Evolutionary conservation across 768 basidiomycete genomes (phyloP), one percentile per base, ranked within the genome.

Genomic region (Macrolepiota fuliginosa): DNA sequence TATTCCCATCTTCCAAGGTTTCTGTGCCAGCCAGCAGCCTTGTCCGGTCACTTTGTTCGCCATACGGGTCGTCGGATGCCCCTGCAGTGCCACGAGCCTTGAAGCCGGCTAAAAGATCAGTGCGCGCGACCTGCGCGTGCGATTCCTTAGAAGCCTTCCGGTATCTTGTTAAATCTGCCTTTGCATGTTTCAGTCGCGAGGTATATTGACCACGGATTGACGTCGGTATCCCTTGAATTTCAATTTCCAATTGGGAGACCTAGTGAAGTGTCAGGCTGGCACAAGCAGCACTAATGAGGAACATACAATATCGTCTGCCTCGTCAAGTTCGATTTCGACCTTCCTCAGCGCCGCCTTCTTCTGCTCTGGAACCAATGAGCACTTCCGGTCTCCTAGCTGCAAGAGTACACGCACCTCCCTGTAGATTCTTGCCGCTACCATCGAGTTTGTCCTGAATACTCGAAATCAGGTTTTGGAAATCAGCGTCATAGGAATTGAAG

Each of bases 231-330:
- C 92, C 92, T 63, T 93, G 94, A 10, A 95, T 87, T 73, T 97
- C 95, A 45, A 95, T 83, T 73, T 96, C 94, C 81, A 98, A 91
- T 79, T 96, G 95, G 40, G 92, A 92, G 60, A 97, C 81, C 94
- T 97, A 68, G 13, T 36, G 36, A 35, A 32, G 42, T 58, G 62
- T 12, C 7, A 52, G 36, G 22, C 22, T 27, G 45, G 9, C 9
- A 25, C 54, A 4, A 40, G 42, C n/a, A 2, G n/a, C n/a, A 51
- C 6, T 2, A 27, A 47, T 9, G 45, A 29, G 12, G 10, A 1
- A 74, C 90, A 51, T 65, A 91, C 94, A 73, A 96, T 91, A 78
- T 97, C 96, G 64, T 96, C 94, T 0, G 94, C 95, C 69, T 96
- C 96, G 67, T 97, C 95, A 0, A 98, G 77, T 69, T 95, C 94